These are phyloP conservation scores for Pestalotiopsis sp. DNA, from an alignment of 2,329 filamentous ascomycete species.

Conservation along the genomic window DNA sequence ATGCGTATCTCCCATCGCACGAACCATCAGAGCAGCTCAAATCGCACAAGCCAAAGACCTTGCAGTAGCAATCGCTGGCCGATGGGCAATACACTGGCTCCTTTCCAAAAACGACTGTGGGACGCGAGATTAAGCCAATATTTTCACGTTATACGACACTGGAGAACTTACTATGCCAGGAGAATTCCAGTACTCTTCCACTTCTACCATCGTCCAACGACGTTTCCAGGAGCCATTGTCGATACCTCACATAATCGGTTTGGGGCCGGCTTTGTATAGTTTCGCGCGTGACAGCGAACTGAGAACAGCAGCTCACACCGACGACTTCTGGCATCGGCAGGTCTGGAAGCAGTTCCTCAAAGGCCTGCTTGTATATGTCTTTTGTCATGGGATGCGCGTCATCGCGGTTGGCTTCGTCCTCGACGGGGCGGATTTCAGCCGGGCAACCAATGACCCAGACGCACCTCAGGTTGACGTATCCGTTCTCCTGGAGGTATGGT, in stretches of 20 bases:
- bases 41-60: slow-evolving; percentile 64
- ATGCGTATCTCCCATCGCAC: slow-evolving; percentile 60
- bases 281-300: slow-evolving; percentile 63
- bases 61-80: slow-evolving; percentile 67
- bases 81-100: slow-evolving; percentile 61
- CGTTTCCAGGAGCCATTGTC: slow-evolving; percentile 63
- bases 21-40: slow-evolving; percentile 42
- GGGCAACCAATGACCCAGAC: slow-evolving; percentile 61
- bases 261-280: slow-evolving; percentile 50
- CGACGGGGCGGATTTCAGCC: slow-evolving; percentile 44
- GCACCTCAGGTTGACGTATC: slow-evolving; percentile 65
- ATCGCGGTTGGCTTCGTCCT: slow-evolving; percentile 38
- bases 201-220: slow-evolving; percentile 55
- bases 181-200: slow-evolving; percentile 65
- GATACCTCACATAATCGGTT: slow-evolving; percentile 57
- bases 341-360: slow-evolving; percentile 42
- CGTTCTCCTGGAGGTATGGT: slow-evolving; percentile 52
- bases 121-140: slow-evolving; percentile 2
- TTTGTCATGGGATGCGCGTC: slow-evolving; percentile 39
- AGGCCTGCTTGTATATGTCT: slow-evolving; percentile 43
- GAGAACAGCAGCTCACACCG: slow-evolving; percentile 64
- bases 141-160: neutral
- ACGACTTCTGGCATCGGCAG: slow-evolving; percentile 50
- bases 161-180: slow-evolving; percentile 62
- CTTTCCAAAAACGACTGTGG: slow-evolving; percentile 60